A percentile compares a stretch with the other conserved stretches of the same genome.
Conservation (phyloP, 371 early-diverging fungal species). For the Dichotomocladium elegans region DNA sequence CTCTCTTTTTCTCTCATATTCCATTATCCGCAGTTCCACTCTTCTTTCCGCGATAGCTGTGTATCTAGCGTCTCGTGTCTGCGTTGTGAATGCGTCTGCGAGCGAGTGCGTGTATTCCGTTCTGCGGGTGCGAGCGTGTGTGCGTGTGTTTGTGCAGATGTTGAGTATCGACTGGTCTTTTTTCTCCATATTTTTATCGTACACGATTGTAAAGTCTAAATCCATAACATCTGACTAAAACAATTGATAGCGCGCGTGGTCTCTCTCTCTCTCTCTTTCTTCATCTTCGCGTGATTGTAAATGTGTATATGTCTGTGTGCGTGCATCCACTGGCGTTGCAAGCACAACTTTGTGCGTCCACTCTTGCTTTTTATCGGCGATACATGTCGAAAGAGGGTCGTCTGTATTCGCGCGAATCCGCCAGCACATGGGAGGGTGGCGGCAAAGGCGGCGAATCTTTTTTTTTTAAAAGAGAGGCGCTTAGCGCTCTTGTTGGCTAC, state of each 20-base stretch:
- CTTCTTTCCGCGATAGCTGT: too few relatives aligned
- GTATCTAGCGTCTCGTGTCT: too few relatives aligned
- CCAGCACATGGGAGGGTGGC: background rate
- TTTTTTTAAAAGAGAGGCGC: too few relatives aligned
- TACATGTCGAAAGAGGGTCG: conserved; percentile 36
- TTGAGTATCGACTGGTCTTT: background rate
- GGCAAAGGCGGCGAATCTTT: background rate
- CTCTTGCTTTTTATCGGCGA: conserved; percentile 31
- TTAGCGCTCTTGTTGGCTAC: too few relatives aligned
- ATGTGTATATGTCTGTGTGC: conserved; percentile 3
- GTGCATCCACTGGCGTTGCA: background rate
- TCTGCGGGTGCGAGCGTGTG: background rate
- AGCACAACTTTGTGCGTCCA: background rate
- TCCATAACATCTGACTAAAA: background rate
- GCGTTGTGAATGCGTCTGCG: too few relatives aligned
- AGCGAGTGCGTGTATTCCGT: too few relatives aligned
- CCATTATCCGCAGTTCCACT: background rate
- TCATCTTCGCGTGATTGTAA: too few relatives aligned
- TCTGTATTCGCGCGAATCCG: conserved; percentile 33
- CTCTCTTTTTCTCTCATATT: background rate
- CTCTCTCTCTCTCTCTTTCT: too few relatives aligned
- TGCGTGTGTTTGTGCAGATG: background rate
- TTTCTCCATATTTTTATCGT: background rate
- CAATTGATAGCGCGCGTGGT: too few relatives aligned
- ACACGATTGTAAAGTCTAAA: background rate